These are phyloP conservation scores for Cryphonectria parasitica DNA, from an alignment of 2,329 filamentous ascomycete species.

Conservation along the genomic window DNA sequence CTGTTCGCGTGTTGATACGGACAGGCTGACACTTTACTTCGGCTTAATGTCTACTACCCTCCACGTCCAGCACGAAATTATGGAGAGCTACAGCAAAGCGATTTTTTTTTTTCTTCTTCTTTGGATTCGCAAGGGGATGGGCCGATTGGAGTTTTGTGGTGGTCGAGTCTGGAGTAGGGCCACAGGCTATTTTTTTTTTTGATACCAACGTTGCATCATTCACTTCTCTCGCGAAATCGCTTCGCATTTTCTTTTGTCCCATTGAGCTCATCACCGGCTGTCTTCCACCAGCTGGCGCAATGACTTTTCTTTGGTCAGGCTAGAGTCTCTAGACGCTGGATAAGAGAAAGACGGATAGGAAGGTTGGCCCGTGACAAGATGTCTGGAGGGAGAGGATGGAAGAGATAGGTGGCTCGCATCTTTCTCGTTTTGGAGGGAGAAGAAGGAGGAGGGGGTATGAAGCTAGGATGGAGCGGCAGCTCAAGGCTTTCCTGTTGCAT, in stretches of 20 bases:
- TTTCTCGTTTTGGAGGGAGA: background rate
- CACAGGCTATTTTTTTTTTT: conserved; percentile 22
- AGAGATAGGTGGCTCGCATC: background rate
- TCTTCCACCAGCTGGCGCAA: conserved; percentile 19
- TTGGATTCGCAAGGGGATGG: conserved; percentile 21
- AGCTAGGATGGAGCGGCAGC: background rate
- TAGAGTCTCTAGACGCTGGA: background rate
- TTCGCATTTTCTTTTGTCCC: conserved; percentile 15
- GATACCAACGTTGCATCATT: conserved; percentile 29
- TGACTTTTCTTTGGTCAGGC: background rate
- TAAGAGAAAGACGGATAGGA: background rate
- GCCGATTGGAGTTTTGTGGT: conserved; percentile 21
- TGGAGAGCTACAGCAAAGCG: conserved; percentile 19
- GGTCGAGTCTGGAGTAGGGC: conserved; percentile 10
- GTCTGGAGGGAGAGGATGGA: background rate
- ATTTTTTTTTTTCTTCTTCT: background rate
- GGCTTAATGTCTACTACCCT: conserved; percentile 17
- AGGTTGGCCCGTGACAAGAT: too few relatives aligned
- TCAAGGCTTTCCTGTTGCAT: conserved; percentile 26
- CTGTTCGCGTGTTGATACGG: background rate
- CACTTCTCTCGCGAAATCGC: conserved; percentile 4
- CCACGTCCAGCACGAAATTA: conserved; percentile 23
- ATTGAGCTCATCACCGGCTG: conserved; percentile 20
- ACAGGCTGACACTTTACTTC: background rate
- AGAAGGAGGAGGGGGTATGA: conserved; percentile 1